phyloP scores from a whole-genome alignment of 768 basidiomycete species.

The Leccinellum rugosiceps region DNA sequence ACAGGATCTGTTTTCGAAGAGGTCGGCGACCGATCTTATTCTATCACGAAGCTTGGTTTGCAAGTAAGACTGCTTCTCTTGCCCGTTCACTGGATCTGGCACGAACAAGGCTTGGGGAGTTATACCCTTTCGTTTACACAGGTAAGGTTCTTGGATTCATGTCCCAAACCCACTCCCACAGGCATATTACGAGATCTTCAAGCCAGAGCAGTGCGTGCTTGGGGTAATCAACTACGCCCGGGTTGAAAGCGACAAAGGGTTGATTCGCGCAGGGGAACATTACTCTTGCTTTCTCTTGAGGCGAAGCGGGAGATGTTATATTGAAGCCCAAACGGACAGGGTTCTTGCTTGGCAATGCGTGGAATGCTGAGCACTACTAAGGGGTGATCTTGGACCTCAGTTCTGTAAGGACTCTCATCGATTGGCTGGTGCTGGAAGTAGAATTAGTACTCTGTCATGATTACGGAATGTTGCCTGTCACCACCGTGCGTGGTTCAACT shows the following conservation, averaged over 20 bases:
- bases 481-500: no score
- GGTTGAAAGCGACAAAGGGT: conserved; percentile 4
- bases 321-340: conserved; percentile 14
- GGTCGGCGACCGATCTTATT: conserved; percentile 14
- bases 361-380: no score
- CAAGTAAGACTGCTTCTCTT: conserved; percentile 10
- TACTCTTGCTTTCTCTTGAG: conserved; percentile 14
- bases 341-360: conserved; percentile 13
- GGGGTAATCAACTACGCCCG: conserved; percentile 15
- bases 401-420: no score
- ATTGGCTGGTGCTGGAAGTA: no score
- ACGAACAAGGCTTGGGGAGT: background rate
- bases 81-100: conserved; percentile 5
- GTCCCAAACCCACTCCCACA: conserved; percentile 6
- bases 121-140: conserved; percentile 15
- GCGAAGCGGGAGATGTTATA: conserved; percentile 3
- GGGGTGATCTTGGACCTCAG: no score
- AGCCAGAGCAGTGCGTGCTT: conserved; percentile 14
- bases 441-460: no score
- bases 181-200: conserved; percentile 16
- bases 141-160: conserved; percentile 7
- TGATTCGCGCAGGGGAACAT: conserved; percentile 6
- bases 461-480: no score
- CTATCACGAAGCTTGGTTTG: conserved; percentile 13
- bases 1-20: conserved; percentile 15